Base-by-base conservation (phyloP, 1,139 yeast genomes). In the Hemisphaericaspora lyxosophila region DNA sequence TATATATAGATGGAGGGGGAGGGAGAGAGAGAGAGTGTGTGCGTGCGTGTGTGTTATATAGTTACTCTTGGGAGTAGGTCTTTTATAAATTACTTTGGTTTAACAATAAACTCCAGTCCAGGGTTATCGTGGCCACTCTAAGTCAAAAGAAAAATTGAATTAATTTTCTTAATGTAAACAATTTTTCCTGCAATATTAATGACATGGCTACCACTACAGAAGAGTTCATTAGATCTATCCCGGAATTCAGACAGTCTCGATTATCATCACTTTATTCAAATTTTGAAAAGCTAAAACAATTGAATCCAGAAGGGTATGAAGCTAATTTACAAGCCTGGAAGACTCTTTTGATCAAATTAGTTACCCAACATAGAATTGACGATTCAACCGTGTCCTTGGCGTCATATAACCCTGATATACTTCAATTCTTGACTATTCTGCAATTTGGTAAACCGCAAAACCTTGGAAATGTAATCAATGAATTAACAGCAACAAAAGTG, bases 321-420 rank as follows among this genome's bases (percentile, higher is more conserved):
- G 92, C 92, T 17, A 85, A 85, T 51, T 46, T 83, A n/a, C 57
- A 59, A 2, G 84, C 88, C 1, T 85, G 94, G 94, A 35, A 44
- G 5, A 41, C 49, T 7, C 53, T 70, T 13, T 42, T 70, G 12
- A 33, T 36, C 7, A 51, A 53, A 8, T 39, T 68, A 18, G 48
- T 64, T 24, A 40, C 33, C 16, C 24, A 39, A 4, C 26, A 23
- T 14, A 26, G 24, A 9, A 28, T 34, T 26, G 26, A 37, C 6
- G 47, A 45, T 19, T 54, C 64, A 0, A 35, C 40, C 16, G 34
- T 64, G 8, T 52, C 60, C 2, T 37, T 67, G 2, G 48, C 62
- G 4, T 46, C 60, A 2, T 45, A 42, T 19, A 44, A 51, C 17
- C 64, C 66, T 2, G 49, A 45, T 13, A 42, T 66, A 26, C 27